Evolutionary conservation across 768 basidiomycete genomes (phyloP), one percentile per base, ranked within the genome.

Genomic region (Mycena rebaudengoi): DNA sequence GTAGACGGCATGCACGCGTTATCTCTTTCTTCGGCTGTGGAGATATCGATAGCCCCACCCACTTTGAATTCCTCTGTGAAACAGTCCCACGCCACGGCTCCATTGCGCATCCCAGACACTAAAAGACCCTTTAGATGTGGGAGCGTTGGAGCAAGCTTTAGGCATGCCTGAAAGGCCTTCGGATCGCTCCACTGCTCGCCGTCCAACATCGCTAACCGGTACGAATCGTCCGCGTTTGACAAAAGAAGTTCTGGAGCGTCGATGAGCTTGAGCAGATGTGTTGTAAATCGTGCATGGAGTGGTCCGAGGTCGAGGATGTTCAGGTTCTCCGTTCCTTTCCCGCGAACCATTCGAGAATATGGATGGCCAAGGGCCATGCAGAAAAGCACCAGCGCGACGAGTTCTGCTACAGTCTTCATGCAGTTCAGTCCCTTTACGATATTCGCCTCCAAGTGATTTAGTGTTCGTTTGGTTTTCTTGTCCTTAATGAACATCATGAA

Each of bases 381-480:
- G 39, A 60, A 68, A 1, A 71, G 56, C 1, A 50, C 64, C 6
- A 70, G 39, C 1, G 35, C 66, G 13, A 53, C 56, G 11, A 70
- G 53, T 21, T 69, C 67, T 5, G 53, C 40, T 5, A 68, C 30
- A 0, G 63, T 72, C 4, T 61, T 64, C 5, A 45, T 28, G 48
- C 70, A 70, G n/a, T 60, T 16, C 1, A 71, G 46, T 12, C 62
- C 70, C 7, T 71, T 61, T 21, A 60, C 61, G 14, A 72, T 43
- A 35, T 72, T 73, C 45, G 45, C 11, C 48, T 73, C 68, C 45
- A 73, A 54, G 50, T 73, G 57, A 18, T 58, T 73, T 41, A 68
- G 54, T 1, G 25, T 56, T 0, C 32, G 44, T 11, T 61, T 68
- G 6, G 43, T 48, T 43, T 73, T 73, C 35, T 59, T 44, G 35